Base-by-base conservation (phyloP, 345 rosid species). In the Alliaria petiolata region DNA sequence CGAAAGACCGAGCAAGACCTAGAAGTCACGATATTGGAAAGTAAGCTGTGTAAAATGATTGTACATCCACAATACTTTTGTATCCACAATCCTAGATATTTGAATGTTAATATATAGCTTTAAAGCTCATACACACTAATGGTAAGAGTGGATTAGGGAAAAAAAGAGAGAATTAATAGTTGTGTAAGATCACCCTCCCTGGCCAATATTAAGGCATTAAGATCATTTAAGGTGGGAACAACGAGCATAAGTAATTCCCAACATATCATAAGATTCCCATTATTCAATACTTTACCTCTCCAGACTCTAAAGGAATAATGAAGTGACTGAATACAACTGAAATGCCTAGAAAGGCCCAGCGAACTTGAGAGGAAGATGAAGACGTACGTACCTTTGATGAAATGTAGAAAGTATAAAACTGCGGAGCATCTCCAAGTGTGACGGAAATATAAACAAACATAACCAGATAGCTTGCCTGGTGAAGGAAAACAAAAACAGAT, bases 401-500 rank as follows among this genome's bases (percentile, higher is more conserved):
- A 76, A 91, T 52, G 77, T 83, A 95, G 78, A 89, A 83, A 11
- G 92, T 76, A 65, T 79, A 77, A 58, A 88, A 75, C 54, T 53
- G 82, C 20, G 81, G 80, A 53, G 89, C 70, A 79, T 89, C 97
- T 74, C 98, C 98, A 75, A 95, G 76, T 34, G 95, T 87, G 78
- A 91, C 53, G 59, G 99, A 95, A 57, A 91, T 87, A 70, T 95
- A 95, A 35, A 87, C 89, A 73, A 93, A 91, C 98, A 93, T 93
- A 72, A 93, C 95, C 74, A 93, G 90, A 82, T 91, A 93, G 84
- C 98, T 93, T 67, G 76, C 84, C 98, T 93, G 86, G 52, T 42
- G 38, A 54, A 53, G 31, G 40, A 71, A 65, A 47, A 36, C 62
- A 70, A 47, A 62, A 62, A 62, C 20, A 47, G 59, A 36, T 20